phyloP scores from a whole-genome alignment of 768 basidiomycete species.

The Artomyces pyxidatus region DNA sequence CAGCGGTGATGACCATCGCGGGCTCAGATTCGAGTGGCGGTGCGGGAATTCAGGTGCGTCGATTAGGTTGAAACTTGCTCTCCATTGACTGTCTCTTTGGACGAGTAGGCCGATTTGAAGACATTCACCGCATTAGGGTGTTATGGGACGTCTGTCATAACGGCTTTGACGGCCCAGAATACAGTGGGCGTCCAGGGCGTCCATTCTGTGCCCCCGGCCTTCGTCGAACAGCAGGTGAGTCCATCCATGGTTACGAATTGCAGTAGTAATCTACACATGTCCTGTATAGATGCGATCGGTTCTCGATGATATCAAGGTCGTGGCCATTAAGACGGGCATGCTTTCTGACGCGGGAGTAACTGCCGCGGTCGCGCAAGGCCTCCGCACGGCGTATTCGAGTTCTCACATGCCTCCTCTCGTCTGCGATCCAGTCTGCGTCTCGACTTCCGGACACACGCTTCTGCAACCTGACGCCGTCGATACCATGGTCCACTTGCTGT shows the following conservation, averaged over 20 bases:
- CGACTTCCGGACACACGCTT: constrained; percentile 80
- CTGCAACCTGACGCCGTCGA: constrained; percentile 59
- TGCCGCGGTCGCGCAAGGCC: constrained; percentile 39
- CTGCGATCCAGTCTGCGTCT: constrained; percentile 87
- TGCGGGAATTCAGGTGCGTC: constrained; percentile 77
- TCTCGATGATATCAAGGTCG: constrained; percentile 60
- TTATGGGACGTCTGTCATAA: constrained; percentile 76
- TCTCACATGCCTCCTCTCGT: constrained; percentile 45
- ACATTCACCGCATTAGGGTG: constrained; percentile 72
- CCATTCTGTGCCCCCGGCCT: constrained; percentile 56
- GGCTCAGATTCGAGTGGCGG: constrained; percentile 81
- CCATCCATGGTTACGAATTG: background rate
- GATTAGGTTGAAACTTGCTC: background rate
- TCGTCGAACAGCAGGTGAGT: constrained; percentile 68
- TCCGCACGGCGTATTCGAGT: constrained; percentile 34
- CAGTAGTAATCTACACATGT: too few relatives aligned
- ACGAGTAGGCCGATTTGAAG: constrained; percentile 70
- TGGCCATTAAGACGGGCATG: constrained; percentile 89
- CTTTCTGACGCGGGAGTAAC: constrained; percentile 54
- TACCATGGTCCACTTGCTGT: constrained; percentile 49
- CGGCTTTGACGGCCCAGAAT: constrained; percentile 87
- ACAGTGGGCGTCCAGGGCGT: constrained; percentile 76
- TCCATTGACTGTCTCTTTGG: background rate
- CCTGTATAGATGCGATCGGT: constrained; percentile 56
- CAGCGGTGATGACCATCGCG: constrained; percentile 60